Evolutionary conservation across 129 eudicot species (phyloP).

Genomic region (Oenanthe sinensis): DNA sequence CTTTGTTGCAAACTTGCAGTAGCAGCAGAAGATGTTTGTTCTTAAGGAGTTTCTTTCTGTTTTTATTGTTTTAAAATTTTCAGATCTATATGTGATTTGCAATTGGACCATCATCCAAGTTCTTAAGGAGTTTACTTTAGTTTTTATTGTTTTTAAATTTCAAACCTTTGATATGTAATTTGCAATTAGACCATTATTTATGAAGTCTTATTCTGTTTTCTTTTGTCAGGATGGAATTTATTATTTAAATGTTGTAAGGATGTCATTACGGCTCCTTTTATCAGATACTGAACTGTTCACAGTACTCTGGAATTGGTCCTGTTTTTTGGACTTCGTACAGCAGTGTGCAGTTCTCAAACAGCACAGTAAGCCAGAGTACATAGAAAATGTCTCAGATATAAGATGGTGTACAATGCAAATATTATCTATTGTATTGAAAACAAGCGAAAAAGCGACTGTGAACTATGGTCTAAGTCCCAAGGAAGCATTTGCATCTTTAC

Average conservation of each 20-base stretch:
- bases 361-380: slow-evolving; percentile 19
- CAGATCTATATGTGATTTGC: background rate
- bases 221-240: slow-evolving; percentile 37
- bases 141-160: background rate
- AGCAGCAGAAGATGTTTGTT: background rate
- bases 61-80: background rate
- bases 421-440: slow-evolving; percentile 39
- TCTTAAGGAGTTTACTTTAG: too few species aligned
- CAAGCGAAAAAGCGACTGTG: slow-evolving; percentile 36
- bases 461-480: slow-evolving; percentile 35
- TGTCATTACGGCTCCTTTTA: slow-evolving; percentile 62
- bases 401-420: slow-evolving; percentile 67
- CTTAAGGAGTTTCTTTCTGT: background rate
- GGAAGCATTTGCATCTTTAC: slow-evolving; percentile 54
- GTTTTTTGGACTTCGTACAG: slow-evolving; percentile 42
- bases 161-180: background rate
- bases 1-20: background rate
- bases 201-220: background rate
- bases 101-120: background rate
- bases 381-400: slow-evolving; percentile 32
- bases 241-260: slow-evolving; percentile 43
- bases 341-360: slow-evolving; percentile 20
- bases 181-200: background rate
- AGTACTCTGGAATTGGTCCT: slow-evolving; percentile 87
- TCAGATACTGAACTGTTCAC: slow-evolving; percentile 49